Evolutionary conservation across 2,329 filamentous ascomycete species (phyloP).

Genomic region (Basipetospora chlamydospora): DNA sequence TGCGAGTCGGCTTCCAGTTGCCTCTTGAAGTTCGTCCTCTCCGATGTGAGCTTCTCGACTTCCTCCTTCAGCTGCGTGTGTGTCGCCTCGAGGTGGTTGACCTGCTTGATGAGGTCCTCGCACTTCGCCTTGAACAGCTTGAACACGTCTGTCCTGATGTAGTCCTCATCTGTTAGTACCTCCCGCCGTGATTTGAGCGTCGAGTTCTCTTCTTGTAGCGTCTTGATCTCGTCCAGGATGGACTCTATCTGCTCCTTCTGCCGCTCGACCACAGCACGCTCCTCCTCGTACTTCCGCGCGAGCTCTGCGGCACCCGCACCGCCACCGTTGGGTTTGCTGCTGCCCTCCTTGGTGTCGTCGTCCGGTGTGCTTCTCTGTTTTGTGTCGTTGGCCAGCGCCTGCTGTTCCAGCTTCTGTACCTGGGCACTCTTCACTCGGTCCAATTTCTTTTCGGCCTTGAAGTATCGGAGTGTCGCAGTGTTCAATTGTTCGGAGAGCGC

Average conservation of each 20-base stretch:
- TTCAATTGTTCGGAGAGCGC: slow-evolving; percentile 77
- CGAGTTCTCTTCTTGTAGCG: slow-evolving; percentile 64
- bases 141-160: slow-evolving; percentile 82
- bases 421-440: slow-evolving; percentile 80
- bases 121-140: slow-evolving; percentile 81
- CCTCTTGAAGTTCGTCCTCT: slow-evolving; percentile 67
- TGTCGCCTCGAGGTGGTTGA: slow-evolving; percentile 81
- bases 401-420: slow-evolving; percentile 82
- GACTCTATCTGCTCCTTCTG: slow-evolving; percentile 80
- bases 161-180: slow-evolving; percentile 79
- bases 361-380: slow-evolving; percentile 28
- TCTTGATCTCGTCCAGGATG: slow-evolving; percentile 62
- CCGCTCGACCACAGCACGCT: slow-evolving; percentile 60
- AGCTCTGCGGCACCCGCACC: no score
- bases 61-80: slow-evolving; percentile 78
- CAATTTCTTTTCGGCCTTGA: slow-evolving; percentile 89
- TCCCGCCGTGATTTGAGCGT: slow-evolving; percentile 53
- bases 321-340: no score
- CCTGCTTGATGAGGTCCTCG: slow-evolving; percentile 80
- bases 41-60: slow-evolving; percentile 69
- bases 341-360: slow-evolving; percentile 30
- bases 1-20: slow-evolving; percentile 73
- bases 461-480: slow-evolving; percentile 75
- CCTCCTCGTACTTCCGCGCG: slow-evolving; percentile 63
- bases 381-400: slow-evolving; percentile 59